Evolutionary conservation across 2,329 filamentous ascomycete genomes (phyloP), one percentile per base, ranked within the genome.

Genomic region (Cytospora chrysosperma): DNA sequence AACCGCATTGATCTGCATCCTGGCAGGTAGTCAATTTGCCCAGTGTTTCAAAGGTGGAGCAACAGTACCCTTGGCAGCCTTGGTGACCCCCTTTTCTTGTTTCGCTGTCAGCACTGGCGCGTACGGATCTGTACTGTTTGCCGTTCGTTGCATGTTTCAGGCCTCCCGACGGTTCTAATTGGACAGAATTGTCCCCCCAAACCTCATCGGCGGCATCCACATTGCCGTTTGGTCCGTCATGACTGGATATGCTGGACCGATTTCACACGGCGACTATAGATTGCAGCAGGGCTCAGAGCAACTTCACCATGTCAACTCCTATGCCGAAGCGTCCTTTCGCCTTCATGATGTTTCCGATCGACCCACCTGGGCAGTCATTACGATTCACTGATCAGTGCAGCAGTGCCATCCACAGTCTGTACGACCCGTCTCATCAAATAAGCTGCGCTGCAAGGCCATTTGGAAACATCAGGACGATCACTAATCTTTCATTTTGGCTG

Each of bases 81-180:
- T 24, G 6, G 13, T 15, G n/a, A 24, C 24, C 50, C 50, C 21
- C 50, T 15, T 24, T 27, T 43, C 26, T 19, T 27, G 32, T 15
- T 34, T 34, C 2, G n/a, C 51, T 55, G 27, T 59, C 32, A 17
- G 47, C 58, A 49, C 58, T 47, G 58, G 30, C 34, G 58, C 58
- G 51, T 61, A 61, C 58, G 32, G 12, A 34, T 15, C 9, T 34
- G 32, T 34, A 34, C 32, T 34, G 51, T 54, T 34, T 55, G 43
- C n/a, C 54, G 34, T 61, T 61, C 58, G 58, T 61, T 50, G 54
- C 51, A 55, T 61, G 58, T 61, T 61, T 61, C 58, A 61, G 58
- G 34, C 40, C 9, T 52, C 12, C 32, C 17, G 28, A 26, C 24
- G 0, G 2, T 24, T n/a, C 28, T 47, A 27, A 61, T 61, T 61